These are phyloP conservation scores for Pythium oligandrum DNA, from an alignment of 352 stramenopile genomes.

Conservation along the genomic window DNA sequence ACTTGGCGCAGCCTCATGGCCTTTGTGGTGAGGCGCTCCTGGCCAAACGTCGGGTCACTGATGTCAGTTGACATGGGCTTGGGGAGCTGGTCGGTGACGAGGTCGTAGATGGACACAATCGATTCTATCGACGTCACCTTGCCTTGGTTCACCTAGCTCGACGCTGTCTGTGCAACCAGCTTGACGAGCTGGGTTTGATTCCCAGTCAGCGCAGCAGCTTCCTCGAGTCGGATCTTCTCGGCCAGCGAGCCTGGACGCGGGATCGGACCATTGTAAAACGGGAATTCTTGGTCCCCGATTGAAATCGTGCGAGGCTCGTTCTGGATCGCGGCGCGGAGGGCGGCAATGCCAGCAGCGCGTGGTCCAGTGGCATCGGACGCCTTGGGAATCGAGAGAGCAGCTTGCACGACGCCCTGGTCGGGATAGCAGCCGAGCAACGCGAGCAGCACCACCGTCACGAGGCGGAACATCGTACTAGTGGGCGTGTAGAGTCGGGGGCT, in stretches of 20 bases:
- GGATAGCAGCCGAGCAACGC: too few species aligned
- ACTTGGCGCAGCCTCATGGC: conserved; percentile 9
- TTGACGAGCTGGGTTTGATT: not conserved
- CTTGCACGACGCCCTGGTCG: too few species aligned
- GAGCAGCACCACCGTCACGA: too few species aligned
- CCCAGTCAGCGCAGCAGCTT: not conserved
- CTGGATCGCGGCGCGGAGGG: not conserved
- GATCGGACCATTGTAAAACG: not conserved
- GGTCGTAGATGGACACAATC: conserved; percentile 5
- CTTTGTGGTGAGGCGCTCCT: conserved; percentile 5
- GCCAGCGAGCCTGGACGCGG: not conserved
- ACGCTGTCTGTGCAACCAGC: not conserved
- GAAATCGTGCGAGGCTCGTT: not conserved
- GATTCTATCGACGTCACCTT: conserved; percentile 2
- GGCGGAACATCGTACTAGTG: too few species aligned
- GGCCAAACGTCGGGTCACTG: conserved; percentile 8
- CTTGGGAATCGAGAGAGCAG: too few species aligned
- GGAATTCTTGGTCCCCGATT: not conserved
- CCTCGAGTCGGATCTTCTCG: not conserved
- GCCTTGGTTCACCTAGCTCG: not conserved
- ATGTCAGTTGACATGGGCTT: conserved; percentile 5
- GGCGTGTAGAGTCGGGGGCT: too few species aligned
- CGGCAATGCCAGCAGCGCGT: not conserved
- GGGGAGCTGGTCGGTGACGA: not conserved
- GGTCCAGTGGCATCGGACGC: too few species aligned